A percentile compares a stretch with the other conserved stretches of the same genome.
These are phyloP conservation scores for Neoboletus magnificus DNA, from an alignment of 768 basidiomycete species.

Conservation along the genomic window DNA sequence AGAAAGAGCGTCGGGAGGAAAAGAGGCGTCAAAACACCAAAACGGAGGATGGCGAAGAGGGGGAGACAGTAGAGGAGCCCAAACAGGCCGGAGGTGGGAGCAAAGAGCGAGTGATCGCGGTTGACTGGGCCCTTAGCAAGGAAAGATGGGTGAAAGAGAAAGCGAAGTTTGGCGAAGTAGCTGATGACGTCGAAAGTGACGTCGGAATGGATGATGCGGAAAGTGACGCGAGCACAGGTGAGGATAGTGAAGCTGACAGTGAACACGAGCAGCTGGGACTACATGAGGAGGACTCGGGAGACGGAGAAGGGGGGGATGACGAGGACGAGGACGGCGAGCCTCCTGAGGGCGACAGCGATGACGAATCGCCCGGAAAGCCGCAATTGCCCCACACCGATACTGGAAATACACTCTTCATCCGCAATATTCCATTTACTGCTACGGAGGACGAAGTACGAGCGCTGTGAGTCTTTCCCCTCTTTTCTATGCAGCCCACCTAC, in stretches of 20 bases:
- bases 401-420: conserved; percentile 90
- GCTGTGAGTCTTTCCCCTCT: conserved; percentile 50
- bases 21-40: conserved; percentile 38
- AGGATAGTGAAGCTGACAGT: conserved; percentile 34
- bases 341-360: conserved; percentile 12
- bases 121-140: conserved; percentile 96
- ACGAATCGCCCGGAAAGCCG: conserved; percentile 54
- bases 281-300: conserved; percentile 27
- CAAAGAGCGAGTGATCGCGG: conserved; percentile 71
- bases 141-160: conserved; percentile 86
- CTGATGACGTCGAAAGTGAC: conserved; percentile 29
- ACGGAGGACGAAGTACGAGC: conserved; percentile 90
- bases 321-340: conserved; percentile 22
- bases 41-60: conserved; percentile 34
- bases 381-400: conserved; percentile 78
- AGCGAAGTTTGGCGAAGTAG: conserved; percentile 44
- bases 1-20: conserved; percentile 54
- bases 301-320: conserved; percentile 34
- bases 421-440: conserved; percentile 88
- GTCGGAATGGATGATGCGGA: conserved; percentile 33
- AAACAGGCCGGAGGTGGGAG: conserved; percentile 34
- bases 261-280: conserved; percentile 45
- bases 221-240: conserved; percentile 18
- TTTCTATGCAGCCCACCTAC: neutral
- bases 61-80: conserved; percentile 35